phyloP scores from a whole-genome alignment of 1,139 yeast genomes.

The Suhomyces taliae region DNA sequence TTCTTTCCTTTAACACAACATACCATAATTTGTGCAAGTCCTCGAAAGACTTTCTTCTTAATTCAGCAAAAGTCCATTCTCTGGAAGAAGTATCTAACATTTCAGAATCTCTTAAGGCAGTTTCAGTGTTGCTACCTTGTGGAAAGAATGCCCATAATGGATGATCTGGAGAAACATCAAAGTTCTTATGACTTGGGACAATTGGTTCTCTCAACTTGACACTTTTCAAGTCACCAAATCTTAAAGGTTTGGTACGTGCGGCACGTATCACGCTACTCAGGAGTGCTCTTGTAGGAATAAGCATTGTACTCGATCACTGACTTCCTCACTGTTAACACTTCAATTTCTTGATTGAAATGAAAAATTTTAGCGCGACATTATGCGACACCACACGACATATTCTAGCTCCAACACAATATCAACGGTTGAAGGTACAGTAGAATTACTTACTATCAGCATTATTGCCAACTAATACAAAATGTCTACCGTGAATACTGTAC shows the following conservation, averaged over 20 bases:
- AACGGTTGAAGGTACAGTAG: not conserved
- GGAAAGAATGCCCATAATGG: conserved; percentile 95
- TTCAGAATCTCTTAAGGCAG: conserved; percentile 57
- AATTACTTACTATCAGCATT: not conserved
- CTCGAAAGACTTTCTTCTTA: conserved; percentile 87
- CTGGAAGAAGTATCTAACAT: conserved; percentile 64
- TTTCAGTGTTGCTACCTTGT: conserved; percentile 44
- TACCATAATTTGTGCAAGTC: conserved; percentile 94
- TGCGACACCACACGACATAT: conserved; percentile 8
- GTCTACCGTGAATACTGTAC: conserved; percentile 34
- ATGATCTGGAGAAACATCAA: conserved; percentile 78
- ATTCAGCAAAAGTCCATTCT: conserved; percentile 85
- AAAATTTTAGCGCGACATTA: conserved; percentile 12
- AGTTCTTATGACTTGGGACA: conserved; percentile 72
- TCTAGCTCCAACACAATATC: not conserved
- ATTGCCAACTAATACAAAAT: conserved; percentile 15
- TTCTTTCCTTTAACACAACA: conserved; percentile 78
- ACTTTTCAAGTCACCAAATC: conserved; percentile 26
- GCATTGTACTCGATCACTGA: not conserved
- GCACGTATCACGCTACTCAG: conserved; percentile 7
- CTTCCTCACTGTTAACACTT: too few relatives aligned
- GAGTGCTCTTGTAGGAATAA: conserved; percentile 3
- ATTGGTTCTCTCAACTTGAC: conserved; percentile 76
- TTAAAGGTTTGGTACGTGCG: conserved; percentile 29
- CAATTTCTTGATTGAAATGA: not conserved